phyloP scores from a whole-genome alignment of 1,284 basidiomycete species.

The Ganoderma lingzhi region DNA sequence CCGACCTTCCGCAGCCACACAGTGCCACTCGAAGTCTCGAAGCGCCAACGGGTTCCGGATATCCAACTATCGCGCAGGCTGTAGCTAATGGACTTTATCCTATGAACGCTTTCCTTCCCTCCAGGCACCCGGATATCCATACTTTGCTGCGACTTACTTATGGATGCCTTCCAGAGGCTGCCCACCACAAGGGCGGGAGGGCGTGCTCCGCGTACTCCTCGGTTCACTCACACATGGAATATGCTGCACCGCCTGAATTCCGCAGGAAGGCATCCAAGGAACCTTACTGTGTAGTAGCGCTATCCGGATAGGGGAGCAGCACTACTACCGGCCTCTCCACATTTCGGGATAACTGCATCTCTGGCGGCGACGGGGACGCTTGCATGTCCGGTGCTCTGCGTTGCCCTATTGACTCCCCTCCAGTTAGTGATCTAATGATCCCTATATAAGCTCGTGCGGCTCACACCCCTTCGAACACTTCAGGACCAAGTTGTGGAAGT shows the following conservation, averaged over 20 bases:
- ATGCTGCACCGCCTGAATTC: not conserved
- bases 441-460: too few relatives aligned
- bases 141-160: not conserved
- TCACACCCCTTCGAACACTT: too few relatives aligned
- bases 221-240: not conserved
- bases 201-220: not conserved
- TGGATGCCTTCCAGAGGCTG: not conserved
- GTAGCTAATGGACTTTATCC: not conserved
- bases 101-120: not conserved
- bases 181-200: not conserved
- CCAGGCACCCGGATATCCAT: not conserved
- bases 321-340: not conserved
- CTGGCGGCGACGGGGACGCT: too few relatives aligned
- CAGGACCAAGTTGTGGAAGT: not conserved
- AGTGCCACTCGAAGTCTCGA: not conserved
- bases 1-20: not conserved
- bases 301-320: not conserved
- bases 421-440: not conserved
- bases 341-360: not conserved
- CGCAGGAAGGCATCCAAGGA: not conserved
- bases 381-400: not conserved
- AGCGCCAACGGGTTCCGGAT: not conserved
- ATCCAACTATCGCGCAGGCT: too few relatives aligned
- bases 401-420: not conserved
- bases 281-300: not conserved